Evolutionary conservation across 2,329 filamentous ascomycete species (phyloP).

Genomic region (Botryotinia convoluta): DNA sequence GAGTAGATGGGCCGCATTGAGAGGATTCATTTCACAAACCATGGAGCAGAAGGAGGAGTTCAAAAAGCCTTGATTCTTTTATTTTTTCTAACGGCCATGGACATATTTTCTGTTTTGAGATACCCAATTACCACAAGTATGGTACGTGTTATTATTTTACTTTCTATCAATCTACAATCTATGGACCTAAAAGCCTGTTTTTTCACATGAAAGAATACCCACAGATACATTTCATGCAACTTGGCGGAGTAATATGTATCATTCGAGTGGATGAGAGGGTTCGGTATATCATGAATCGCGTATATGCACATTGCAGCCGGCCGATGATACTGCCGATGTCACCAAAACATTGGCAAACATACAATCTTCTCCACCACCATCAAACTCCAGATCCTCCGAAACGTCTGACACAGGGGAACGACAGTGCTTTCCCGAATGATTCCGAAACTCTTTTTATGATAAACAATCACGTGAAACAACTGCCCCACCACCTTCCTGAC

Average conservation of each 20-base stretch:
- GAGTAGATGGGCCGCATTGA: constrained; percentile 75
- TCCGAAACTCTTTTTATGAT: background rate
- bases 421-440: constrained; percentile 20
- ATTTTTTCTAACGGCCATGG: background rate
- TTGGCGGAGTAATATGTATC: constrained; percentile 2
- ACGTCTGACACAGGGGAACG: constrained; percentile 7
- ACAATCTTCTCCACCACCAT: background rate
- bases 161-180: background rate
- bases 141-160: constrained; percentile 17
- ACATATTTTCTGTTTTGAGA: constrained; percentile 13
- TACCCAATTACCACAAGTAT: constrained; percentile 20
- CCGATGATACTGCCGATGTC: constrained; percentile 7
- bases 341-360: background rate
- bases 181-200: background rate
- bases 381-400: background rate
- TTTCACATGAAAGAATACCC: background rate
- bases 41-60: constrained; percentile 89
- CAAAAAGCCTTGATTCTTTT: constrained; percentile 26
- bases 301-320: background rate
- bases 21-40: constrained; percentile 72
- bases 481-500: constrained; percentile 11
- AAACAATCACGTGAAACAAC: constrained; percentile 7
- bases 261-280: constrained; percentile 13
- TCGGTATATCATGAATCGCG: constrained; percentile 10
- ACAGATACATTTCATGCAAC: background rate